Percentiles rank a stretch among this genome's conserved stretches.
phyloP scores from a whole-genome alignment of 306 rosid species.

The Medicago lupulina region DNA sequence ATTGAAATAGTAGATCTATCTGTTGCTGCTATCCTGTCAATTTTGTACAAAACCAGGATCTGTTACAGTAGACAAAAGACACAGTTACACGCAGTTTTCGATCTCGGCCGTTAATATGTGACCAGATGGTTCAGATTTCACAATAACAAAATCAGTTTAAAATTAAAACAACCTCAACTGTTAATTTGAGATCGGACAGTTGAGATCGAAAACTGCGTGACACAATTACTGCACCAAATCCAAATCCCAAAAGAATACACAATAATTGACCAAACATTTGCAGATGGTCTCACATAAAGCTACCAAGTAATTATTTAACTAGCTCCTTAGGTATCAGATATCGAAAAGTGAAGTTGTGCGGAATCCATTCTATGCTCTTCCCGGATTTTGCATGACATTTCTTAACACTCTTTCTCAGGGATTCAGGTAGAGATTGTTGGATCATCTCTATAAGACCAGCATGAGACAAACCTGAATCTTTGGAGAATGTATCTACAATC shows the following conservation, averaged over 20 bases:
- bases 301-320: conserved; percentile 48
- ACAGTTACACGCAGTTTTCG: background rate
- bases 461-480: conserved; percentile 63
- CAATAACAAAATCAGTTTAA: background rate
- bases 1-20: conserved; percentile 32
- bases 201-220: conserved; percentile 9
- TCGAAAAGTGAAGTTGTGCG: conserved; percentile 82
- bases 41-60: conserved; percentile 54
- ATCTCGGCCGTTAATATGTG: background rate
- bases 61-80: background rate
- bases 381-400: conserved; percentile 57
- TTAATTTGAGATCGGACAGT: background rate
- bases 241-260: conserved; percentile 38
- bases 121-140: background rate
- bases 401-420: conserved; percentile 61
- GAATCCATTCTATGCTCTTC: conserved; percentile 72
- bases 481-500: conserved; percentile 74
- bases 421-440: conserved; percentile 66
- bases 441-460: conserved; percentile 66
- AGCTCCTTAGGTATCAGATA: conserved; percentile 82
- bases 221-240: background rate
- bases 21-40: no score
- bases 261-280: conserved; percentile 22
- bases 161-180: background rate
- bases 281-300: conserved; percentile 2